These are phyloP conservation scores for Rhizopogon rudus DNA, from an alignment of 768 basidiomycete genomes.

Conservation along the genomic window DNA sequence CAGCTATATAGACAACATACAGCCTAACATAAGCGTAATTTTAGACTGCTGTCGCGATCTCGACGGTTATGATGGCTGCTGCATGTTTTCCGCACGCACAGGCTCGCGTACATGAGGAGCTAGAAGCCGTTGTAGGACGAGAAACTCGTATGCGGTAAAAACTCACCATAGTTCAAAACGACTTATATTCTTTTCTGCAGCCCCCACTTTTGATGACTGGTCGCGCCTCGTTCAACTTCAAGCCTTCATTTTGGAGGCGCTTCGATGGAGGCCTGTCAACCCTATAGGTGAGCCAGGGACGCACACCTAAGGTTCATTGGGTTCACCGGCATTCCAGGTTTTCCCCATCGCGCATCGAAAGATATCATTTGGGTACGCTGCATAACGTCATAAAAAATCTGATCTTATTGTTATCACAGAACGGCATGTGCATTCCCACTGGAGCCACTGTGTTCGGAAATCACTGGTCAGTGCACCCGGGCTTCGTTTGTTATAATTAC, in stretches of 20 bases:
- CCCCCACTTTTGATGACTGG: constrained; percentile 33
- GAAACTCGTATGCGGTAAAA: constrained; percentile 23
- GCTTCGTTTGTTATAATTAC: not conserved
- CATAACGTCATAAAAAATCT: not conserved
- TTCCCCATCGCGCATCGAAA: constrained; percentile 19
- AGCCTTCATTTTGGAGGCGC: constrained; percentile 33
- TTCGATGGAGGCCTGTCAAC: constrained; percentile 36
- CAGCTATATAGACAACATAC: not conserved
- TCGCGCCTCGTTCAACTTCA: constrained; percentile 27
- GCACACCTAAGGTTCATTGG: not conserved
- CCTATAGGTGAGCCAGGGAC: constrained; percentile 17
- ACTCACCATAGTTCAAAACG: not conserved
- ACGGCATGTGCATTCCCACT: constrained; percentile 28
- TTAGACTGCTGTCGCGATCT: constrained; percentile 23
- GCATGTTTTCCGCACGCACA: constrained; percentile 30
- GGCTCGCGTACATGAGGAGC: constrained; percentile 29
- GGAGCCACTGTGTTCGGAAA: constrained; percentile 31
- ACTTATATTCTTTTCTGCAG: constrained; percentile 14
- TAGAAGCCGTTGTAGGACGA: constrained; percentile 32
- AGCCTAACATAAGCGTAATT: not conserved
- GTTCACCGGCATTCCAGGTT: constrained; percentile 4
- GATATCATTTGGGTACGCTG: constrained; percentile 22
- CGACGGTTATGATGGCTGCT: constrained; percentile 32
- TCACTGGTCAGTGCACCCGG: constrained; percentile 18
- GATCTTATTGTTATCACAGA: constrained; percentile 15